These are phyloP conservation scores for Phycomyces nitens DNA, from an alignment of 192 early-diverging fungal genomes.

Conservation along the genomic window DNA sequence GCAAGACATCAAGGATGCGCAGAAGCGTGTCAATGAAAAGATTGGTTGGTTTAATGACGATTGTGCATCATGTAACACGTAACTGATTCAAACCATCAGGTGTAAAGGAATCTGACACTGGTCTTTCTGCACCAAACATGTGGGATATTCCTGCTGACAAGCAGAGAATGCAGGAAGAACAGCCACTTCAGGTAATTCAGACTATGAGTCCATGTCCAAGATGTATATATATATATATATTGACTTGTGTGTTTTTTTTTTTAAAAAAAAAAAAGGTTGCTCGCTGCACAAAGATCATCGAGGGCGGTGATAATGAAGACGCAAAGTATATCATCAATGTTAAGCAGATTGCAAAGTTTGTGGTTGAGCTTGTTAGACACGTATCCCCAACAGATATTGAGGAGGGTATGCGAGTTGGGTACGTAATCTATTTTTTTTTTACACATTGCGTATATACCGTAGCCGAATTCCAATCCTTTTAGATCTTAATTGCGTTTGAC, in stretches of 20 bases:
- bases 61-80: background rate
- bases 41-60: slow-evolving; percentile 61
- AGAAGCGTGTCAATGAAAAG: slow-evolving; percentile 98
- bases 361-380: slow-evolving; percentile 92
- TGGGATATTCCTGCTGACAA: slow-evolving; percentile 99
- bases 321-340: slow-evolving; percentile 99
- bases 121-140: slow-evolving; percentile 93
- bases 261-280: slow-evolving; percentile 62
- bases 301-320: slow-evolving; percentile 81
- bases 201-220: too few relatives aligned
- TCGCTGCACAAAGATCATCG: slow-evolving; percentile 98
- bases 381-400: slow-evolving; percentile 99
- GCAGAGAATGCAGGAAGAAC: slow-evolving; percentile 95
- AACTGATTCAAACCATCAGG: slow-evolving; percentile 40
- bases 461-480: too few relatives aligned
- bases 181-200: slow-evolving; percentile 75
- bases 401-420: slow-evolving; percentile 98
- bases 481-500: background rate
- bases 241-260: background rate
- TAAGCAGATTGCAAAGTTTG: slow-evolving; percentile 99
- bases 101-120: slow-evolving; percentile 98
- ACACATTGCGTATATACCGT: too few relatives aligned
- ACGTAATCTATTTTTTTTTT: slow-evolving; percentile 16
- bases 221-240: slow-evolving; percentile 2
- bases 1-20: slow-evolving; percentile 92